Evolutionary conservation across 768 basidiomycete species (phyloP).

Genomic region (Sarcodon aspratus): DNA sequence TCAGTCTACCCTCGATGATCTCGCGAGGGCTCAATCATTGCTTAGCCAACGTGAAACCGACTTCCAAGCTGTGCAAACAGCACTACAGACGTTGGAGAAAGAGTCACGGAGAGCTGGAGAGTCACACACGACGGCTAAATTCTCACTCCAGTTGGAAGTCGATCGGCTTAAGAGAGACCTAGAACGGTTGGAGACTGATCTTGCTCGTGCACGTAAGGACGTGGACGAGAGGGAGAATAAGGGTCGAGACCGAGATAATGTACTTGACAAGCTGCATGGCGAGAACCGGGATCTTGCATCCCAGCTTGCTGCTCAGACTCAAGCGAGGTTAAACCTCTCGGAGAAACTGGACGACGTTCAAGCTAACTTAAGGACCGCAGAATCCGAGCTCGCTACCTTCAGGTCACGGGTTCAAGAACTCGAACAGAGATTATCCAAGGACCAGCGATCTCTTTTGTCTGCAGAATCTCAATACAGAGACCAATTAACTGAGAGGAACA

Average conservation of each 20-base stretch:
- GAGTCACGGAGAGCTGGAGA: constrained; percentile 78
- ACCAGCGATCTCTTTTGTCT: constrained; percentile 58
- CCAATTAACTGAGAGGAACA: constrained; percentile 89
- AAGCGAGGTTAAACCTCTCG: constrained; percentile 72
- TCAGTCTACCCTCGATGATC: constrained; percentile 49
- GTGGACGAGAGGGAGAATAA: constrained; percentile 54
- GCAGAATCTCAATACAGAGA: constrained; percentile 81
- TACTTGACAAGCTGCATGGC: constrained; percentile 63
- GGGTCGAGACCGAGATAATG: constrained; percentile 57
- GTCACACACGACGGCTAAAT: constrained; percentile 69
- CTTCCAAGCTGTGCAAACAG: constrained; percentile 57
- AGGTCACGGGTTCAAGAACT: constrained; percentile 60
- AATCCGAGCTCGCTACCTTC: constrained; percentile 50
- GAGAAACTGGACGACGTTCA: constrained; percentile 82
- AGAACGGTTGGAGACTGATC: constrained; percentile 68
- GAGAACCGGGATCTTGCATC: constrained; percentile 74
- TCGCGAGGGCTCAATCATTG: constrained; percentile 49
- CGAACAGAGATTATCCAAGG: constrained; percentile 72
- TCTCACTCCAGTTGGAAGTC: constrained; percentile 82
- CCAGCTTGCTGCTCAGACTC: constrained; percentile 76
- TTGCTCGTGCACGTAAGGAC: constrained; percentile 59
- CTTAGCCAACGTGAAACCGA: constrained; percentile 70
- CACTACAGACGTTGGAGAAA: constrained; percentile 58
- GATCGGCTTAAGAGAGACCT: constrained; percentile 82
- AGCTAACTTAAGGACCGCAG: constrained; percentile 48